phyloP scores from a whole-genome alignment of 2,329 filamentous ascomycete genomes.

The Fusarium floridanum region DNA sequence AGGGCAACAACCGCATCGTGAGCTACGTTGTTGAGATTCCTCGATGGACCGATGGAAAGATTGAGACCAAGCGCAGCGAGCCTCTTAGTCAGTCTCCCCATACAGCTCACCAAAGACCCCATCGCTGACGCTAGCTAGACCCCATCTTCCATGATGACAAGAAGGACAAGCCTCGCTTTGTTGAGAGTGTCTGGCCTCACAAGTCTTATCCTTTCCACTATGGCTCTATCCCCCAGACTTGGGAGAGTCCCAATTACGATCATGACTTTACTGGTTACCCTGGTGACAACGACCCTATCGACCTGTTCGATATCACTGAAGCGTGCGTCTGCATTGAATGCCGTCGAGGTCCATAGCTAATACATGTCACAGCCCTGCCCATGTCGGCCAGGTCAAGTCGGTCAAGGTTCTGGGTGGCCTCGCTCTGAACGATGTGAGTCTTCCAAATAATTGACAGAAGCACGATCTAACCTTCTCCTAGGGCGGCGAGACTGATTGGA shows the following conservation, averaged over 20 bases:
- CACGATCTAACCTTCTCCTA: rapidly evolving
- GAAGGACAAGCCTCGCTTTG: conserved; percentile 53
- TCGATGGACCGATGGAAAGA: conserved; percentile 56
- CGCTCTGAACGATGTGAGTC: conserved; percentile 53
- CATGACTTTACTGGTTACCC: conserved; percentile 54
- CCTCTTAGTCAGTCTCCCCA: conserved; percentile 51
- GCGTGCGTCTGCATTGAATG: background rate
- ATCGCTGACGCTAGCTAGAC: conserved; percentile 42
- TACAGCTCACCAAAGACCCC: rapidly evolving
- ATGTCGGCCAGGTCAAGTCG: conserved; percentile 56
- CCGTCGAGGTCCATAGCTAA: background rate
- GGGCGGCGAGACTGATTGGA: conserved; percentile 57
- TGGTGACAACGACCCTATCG: conserved; percentile 59
- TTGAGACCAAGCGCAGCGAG: conserved; percentile 56
- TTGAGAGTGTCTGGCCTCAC: conserved; percentile 59
- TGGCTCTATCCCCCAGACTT: conserved; percentile 59
- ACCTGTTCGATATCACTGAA: conserved; percentile 56
- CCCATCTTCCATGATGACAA: conserved; percentile 59
- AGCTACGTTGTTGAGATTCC: conserved; percentile 59
- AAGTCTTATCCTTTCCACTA: conserved; percentile 59
- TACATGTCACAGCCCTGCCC: conserved; percentile 33
- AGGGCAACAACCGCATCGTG: conserved; percentile 51
- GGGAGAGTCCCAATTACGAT: conserved; percentile 58
- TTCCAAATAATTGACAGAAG: rapidly evolving
- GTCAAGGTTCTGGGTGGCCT: conserved; percentile 58